Evolutionary conservation across 345 rosid species (phyloP).

Genomic region (Moringa oleifera): DNA sequence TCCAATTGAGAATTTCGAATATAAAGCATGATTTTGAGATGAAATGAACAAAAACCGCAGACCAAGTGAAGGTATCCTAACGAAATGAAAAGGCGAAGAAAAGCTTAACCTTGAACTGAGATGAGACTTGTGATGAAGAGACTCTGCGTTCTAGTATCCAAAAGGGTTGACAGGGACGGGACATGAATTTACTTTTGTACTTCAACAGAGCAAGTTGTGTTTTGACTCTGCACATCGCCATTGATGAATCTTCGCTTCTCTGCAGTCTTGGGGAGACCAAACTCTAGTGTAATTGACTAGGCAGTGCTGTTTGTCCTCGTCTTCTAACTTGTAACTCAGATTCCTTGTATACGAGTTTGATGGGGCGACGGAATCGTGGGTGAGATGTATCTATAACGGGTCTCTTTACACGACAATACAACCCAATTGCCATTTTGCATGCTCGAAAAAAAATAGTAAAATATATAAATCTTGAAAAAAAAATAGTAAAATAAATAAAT

Average conservation of each 20-base stretch:
- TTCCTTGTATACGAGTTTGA: too few relatives aligned
- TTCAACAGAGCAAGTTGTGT: not conserved
- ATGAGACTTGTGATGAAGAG: conserved; percentile 15
- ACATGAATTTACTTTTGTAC: not conserved
- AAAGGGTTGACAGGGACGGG: conserved; percentile 2
- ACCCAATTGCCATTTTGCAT: too few relatives aligned
- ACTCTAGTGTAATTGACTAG: too few relatives aligned
- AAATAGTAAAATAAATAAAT: too few relatives aligned
- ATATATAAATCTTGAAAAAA: too few relatives aligned
- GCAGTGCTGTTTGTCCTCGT: too few relatives aligned
- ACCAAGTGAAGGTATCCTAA: not conserved
- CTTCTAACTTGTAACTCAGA: too few relatives aligned
- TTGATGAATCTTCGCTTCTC: not conserved
- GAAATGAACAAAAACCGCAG: not conserved
- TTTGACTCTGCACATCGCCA: conserved; percentile 18
- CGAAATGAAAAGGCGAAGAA: not conserved
- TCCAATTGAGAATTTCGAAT: conserved; percentile 1
- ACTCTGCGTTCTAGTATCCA: conserved; percentile 6
- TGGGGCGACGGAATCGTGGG: too few relatives aligned
- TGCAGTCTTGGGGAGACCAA: not conserved
- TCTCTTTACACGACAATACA: too few relatives aligned
- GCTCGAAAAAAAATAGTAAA: too few relatives aligned
- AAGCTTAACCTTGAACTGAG: conserved; percentile 21
- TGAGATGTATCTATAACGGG: too few relatives aligned
- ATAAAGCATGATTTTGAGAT: not conserved